A percentile compares a stretch with the other conserved stretches of the same genome.
phyloP scores from a whole-genome alignment of 2,329 filamentous ascomycete species.

The Thielaviopsis musarum region DNA sequence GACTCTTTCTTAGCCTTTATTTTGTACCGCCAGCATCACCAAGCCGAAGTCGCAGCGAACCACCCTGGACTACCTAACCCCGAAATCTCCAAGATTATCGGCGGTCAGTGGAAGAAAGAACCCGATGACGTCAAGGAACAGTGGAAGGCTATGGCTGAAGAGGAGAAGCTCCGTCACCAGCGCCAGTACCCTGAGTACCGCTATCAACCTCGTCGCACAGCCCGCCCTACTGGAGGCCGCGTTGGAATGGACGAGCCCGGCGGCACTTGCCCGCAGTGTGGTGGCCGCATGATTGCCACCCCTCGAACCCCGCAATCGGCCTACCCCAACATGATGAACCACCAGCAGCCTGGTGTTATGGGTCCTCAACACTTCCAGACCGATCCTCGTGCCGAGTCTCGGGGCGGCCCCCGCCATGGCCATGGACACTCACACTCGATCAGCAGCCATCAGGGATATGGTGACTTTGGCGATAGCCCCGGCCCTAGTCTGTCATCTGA shows the following conservation, averaged over 20 bases:
- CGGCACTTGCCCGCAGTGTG: slow-evolving; percentile 53
- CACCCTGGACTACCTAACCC: slow-evolving; percentile 88
- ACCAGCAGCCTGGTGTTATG: not conserved
- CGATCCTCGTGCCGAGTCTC: not conserved
- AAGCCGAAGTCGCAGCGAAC: slow-evolving; percentile 61
- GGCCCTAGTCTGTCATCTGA: not conserved
- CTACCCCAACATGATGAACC: not conserved
- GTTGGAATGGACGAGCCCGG: slow-evolving; percentile 27
- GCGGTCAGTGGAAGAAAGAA: slow-evolving; percentile 75
- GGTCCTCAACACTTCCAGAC: not conserved
- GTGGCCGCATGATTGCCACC: slow-evolving; percentile 47
- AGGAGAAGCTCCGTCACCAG: slow-evolving; percentile 82
- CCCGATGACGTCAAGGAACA: slow-evolving; percentile 56
- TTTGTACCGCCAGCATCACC: slow-evolving; percentile 85
- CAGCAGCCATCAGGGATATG: not conserved
- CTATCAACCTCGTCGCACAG: slow-evolving; percentile 68
- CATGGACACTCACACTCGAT: slow-evolving; percentile 2
- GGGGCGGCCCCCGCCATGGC: not conserved
- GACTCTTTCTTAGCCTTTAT: slow-evolving; percentile 61
- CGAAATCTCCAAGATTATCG: slow-evolving; percentile 94
- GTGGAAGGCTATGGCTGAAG: slow-evolving; percentile 82
- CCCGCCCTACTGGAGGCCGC: slow-evolving; percentile 17
- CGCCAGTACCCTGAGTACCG: slow-evolving; percentile 85
- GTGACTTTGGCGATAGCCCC: not conserved
- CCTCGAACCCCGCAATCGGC: slow-evolving; percentile 33